Conservation (phyloP, 2,329 filamentous ascomycete genomes). For the Alternaria gaisen region DNA sequence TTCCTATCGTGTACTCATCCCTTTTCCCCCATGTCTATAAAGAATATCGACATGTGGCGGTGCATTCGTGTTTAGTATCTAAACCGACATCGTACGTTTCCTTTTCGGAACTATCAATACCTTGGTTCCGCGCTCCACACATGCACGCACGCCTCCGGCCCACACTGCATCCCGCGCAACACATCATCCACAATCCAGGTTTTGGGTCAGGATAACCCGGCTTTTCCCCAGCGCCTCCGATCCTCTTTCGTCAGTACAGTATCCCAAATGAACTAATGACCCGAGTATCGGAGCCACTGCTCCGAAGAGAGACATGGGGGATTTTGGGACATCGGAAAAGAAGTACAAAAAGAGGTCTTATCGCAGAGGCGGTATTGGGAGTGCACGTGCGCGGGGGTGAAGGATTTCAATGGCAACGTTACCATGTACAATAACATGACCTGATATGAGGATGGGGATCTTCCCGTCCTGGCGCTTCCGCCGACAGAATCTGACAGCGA, state of each 20-base stretch:
- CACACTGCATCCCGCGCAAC: conserved; percentile 8
- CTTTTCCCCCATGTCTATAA: not conserved
- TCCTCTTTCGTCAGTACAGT: not conserved
- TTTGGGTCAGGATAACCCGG: conserved; percentile 12
- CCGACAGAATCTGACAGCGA: conserved; percentile 3
- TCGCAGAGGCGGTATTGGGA: not conserved
- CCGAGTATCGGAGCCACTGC: conserved; percentile 2
- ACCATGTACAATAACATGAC: conserved; percentile 7
- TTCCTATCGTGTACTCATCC: not conserved
- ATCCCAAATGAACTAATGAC: conserved; percentile 3
- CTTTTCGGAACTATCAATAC: conserved; percentile 11
- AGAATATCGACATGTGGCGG: conserved; percentile 15
- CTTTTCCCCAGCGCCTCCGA: not conserved
- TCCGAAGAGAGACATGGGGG: not conserved
- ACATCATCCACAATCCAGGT: conserved; percentile 7
- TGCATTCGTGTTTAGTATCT: conserved; percentile 8
- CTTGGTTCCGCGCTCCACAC: conserved; percentile 5
- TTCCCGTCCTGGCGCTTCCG: conserved; percentile 16
- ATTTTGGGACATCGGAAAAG: not conserved
- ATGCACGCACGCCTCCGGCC: conserved; percentile 8
- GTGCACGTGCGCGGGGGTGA: conserved; percentile 1
- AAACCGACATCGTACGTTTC: not conserved
- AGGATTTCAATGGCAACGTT: not conserved
- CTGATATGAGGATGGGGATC: not conserved
- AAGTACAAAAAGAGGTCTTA: conserved; percentile 1